Evolutionary conservation across 169 alveolate genomes (phyloP).

Genomic region (Plasmodium vivax): DNA sequence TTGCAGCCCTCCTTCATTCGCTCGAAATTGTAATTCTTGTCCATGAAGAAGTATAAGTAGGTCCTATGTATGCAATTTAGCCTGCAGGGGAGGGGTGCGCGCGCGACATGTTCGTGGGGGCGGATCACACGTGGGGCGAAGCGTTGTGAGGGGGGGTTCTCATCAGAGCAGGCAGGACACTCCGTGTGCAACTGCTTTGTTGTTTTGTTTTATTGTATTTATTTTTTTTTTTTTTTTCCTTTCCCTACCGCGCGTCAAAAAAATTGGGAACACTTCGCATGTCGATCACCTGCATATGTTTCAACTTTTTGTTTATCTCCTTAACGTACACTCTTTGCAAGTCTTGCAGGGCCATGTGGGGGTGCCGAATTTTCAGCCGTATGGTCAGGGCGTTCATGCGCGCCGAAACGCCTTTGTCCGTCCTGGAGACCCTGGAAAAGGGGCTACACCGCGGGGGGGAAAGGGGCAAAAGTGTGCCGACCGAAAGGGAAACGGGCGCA

Average conservation of each 20-base stretch:
- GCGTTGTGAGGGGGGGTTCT: not conserved
- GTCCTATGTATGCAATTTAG: slow-evolving; percentile 64
- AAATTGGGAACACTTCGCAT: slow-evolving; percentile 55
- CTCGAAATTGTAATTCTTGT: slow-evolving; percentile 40
- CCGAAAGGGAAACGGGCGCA: not conserved
- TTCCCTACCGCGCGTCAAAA: slow-evolving; percentile 67
- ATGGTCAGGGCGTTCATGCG: slow-evolving; percentile 64
- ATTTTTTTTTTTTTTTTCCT: not conserved
- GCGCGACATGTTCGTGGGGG: not conserved
- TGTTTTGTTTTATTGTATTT: not conserved
- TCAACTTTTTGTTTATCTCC: slow-evolving; percentile 48
- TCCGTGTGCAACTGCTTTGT: not conserved
- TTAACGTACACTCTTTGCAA: slow-evolving; percentile 34
- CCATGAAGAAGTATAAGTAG: slow-evolving; percentile 56
- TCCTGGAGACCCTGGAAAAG: slow-evolving; percentile 67
- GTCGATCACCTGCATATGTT: slow-evolving; percentile 44
- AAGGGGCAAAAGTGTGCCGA: not conserved
- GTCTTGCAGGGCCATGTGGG: slow-evolving; percentile 20
- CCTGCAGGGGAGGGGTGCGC: not conserved
- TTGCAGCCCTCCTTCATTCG: slow-evolving; percentile 41
- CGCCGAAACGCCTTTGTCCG: slow-evolving; percentile 74
- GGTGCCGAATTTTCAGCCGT: slow-evolving; percentile 24
- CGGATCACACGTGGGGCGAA: not conserved
- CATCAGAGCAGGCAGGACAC: not conserved
- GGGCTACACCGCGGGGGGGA: slow-evolving; percentile 5